These are phyloP conservation scores for Geotrichum cucujoidarum DNA, from an alignment of 1,139 yeast genomes.

Conservation along the genomic window DNA sequence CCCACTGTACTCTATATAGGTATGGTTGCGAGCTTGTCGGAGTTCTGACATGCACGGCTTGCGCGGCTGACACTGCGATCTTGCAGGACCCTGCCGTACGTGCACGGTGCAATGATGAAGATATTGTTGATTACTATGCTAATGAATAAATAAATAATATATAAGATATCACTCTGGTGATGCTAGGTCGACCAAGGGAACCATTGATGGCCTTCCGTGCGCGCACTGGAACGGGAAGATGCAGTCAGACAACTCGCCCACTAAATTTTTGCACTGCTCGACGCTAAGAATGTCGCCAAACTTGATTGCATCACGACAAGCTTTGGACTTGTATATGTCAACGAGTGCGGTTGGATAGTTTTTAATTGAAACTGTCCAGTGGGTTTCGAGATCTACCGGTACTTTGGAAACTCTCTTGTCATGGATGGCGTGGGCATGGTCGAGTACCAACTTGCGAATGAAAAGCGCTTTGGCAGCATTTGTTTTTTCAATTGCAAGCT, in stretches of 20 bases:
- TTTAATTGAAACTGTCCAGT: slow-evolving; percentile 18
- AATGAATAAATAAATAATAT: too few relatives aligned
- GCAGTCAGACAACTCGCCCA: slow-evolving; percentile 46
- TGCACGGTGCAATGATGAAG: too few relatives aligned
- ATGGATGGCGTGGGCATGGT: slow-evolving; percentile 20
- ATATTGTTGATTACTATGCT: too few relatives aligned
- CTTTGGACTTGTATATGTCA: slow-evolving; percentile 53
- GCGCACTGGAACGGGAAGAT: slow-evolving; percentile 73
- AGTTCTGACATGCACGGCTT: too few relatives aligned
- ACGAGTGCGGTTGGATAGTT: slow-evolving; percentile 37
- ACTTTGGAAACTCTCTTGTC: slow-evolving; percentile 17
- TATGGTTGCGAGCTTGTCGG: too few relatives aligned
- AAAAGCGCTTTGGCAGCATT: slow-evolving; percentile 12
- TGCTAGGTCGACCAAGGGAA: slow-evolving; percentile 50
- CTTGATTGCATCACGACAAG: slow-evolving; percentile 67
- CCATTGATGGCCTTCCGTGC: slow-evolving; percentile 75
- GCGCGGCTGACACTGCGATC: too few relatives aligned
- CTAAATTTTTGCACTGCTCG: slow-evolving; percentile 44
- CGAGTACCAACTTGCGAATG: slow-evolving; percentile 19
- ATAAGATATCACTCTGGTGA: too few relatives aligned
- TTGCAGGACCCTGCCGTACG: too few relatives aligned
- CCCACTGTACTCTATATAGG: too few relatives aligned
- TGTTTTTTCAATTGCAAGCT: slow-evolving; percentile 3
- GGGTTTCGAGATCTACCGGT: slow-evolving; percentile 9
- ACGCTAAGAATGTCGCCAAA: slow-evolving; percentile 56